phyloP scores from a whole-genome alignment of 1,139 yeast species.

The Pichia sp. region DNA sequence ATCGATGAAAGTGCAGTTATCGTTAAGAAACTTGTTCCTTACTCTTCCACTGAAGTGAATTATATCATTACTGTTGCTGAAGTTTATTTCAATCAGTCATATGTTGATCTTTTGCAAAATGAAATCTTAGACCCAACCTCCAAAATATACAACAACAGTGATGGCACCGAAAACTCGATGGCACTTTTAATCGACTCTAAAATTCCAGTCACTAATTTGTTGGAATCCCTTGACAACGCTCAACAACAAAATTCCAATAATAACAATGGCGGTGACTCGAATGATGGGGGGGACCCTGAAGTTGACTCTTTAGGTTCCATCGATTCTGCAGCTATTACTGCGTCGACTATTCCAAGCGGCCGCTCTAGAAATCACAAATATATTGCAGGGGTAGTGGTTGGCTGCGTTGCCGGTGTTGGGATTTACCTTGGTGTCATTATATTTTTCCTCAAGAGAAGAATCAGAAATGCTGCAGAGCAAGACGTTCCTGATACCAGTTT shows the following conservation, averaged over 20 bases:
- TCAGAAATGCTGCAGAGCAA: constrained; percentile 7
- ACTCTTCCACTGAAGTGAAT: constrained; percentile 41
- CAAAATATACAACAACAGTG: constrained; percentile 46
- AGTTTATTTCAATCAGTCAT: constrained; percentile 59
- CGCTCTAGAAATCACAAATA: constrained; percentile 30
- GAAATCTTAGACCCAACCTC: constrained; percentile 44
- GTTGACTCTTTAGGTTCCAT: constrained; percentile 31
- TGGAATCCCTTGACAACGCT: constrained; percentile 15
- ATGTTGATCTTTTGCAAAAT: constrained; percentile 42
- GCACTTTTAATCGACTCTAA: constrained; percentile 57
- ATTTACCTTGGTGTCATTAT: constrained; percentile 52
- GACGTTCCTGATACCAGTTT: constrained; percentile 7
- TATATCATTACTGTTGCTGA: constrained; percentile 75
- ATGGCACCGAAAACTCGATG: constrained; percentile 43
- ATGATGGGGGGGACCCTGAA: constrained; percentile 3
- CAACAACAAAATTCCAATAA: not conserved
- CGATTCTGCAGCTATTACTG: constrained; percentile 22
- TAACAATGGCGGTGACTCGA: constrained; percentile 1
- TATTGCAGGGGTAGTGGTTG: constrained; percentile 57
- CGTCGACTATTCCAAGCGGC: constrained; percentile 15
- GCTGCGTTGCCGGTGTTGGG: constrained; percentile 59
- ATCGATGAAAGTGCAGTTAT: constrained; percentile 39
- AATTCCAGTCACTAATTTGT: constrained; percentile 57
- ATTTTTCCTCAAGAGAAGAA: constrained; percentile 35
- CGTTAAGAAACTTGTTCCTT: constrained; percentile 63